phyloP scores from a whole-genome alignment of 805 yeast genomes.

The Isabelozyma pseudorhagii region DNA sequence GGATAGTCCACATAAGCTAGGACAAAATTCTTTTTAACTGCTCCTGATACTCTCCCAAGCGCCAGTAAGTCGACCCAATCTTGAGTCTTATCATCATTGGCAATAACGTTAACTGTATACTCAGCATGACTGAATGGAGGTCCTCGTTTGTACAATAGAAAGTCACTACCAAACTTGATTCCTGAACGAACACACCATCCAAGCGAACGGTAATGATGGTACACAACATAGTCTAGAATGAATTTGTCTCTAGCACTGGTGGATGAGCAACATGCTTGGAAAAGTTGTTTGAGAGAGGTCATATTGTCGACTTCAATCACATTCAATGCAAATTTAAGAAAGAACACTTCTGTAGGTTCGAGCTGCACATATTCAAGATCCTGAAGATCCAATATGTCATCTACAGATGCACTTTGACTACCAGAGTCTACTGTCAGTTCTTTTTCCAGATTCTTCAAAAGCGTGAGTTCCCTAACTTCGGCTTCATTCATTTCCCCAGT shows the following conservation, averaged over 20 bases:
- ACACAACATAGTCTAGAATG: constrained; percentile 61
- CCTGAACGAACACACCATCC: constrained; percentile 97
- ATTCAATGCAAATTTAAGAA: constrained; percentile 57
- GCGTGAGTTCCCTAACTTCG: constrained; percentile 17
- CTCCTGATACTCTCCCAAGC: constrained; percentile 75
- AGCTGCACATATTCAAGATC: constrained; percentile 56
- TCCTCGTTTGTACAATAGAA: constrained; percentile 78
- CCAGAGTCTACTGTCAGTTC: too few relatives aligned
- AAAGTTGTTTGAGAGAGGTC: constrained; percentile 16
- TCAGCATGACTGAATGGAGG: constrained; percentile 97
- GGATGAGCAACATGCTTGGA: constrained; percentile 20
- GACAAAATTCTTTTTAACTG: constrained; percentile 78
- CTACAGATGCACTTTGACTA: constrained; percentile 1
- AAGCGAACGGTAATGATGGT: constrained; percentile 80
- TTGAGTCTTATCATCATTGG: constrained; percentile 31
- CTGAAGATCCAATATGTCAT: constrained; percentile 16
- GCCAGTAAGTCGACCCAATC: constrained; percentile 57
- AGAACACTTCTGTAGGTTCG: constrained; percentile 73
- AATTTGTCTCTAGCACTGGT: constrained; percentile 23
- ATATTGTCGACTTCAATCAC: constrained; percentile 36
- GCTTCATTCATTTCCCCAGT: constrained; percentile 20
- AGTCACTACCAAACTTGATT: constrained; percentile 88
- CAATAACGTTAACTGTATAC: constrained; percentile 59
- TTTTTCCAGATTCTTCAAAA: constrained; percentile 10
- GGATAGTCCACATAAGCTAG: constrained; percentile 65